phyloP scores from a whole-genome alignment of 257 asterid species.

The Fraxinus quadrangulata region DNA sequence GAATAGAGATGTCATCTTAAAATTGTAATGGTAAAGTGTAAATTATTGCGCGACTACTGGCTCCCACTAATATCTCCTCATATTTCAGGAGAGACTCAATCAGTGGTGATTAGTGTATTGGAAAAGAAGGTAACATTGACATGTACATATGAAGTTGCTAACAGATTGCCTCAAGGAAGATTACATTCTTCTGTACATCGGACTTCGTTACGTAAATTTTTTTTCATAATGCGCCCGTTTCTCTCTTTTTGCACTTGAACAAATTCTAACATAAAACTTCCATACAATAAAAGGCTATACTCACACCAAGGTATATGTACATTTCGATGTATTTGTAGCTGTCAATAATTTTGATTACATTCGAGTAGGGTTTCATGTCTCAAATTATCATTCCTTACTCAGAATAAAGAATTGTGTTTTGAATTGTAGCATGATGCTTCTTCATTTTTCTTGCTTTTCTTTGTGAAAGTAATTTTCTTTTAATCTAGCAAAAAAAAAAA shows the following conservation, averaged over 20 bases:
- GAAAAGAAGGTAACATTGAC: constrained; percentile 76
- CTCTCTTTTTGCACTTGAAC: constrained; percentile 42
- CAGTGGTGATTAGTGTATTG: constrained; percentile 65
- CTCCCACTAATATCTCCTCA: not conserved
- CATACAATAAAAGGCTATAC: not conserved
- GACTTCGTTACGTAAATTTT: constrained; percentile 32
- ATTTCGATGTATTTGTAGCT: not conserved
- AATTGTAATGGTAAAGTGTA: too few species aligned
- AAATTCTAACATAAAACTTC: not conserved
- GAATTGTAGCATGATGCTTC: not conserved
- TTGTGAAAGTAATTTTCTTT: too few species aligned
- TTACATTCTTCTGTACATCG: constrained; percentile 15
- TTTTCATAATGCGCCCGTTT: constrained; percentile 35
- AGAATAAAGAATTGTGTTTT: not conserved
- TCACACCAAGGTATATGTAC: not conserved
- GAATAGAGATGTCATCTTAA: too few species aligned
- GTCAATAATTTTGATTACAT: too few species aligned
- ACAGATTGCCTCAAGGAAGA: constrained; percentile 21
- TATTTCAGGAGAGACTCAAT: constrained; percentile 64
- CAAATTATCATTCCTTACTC: not conserved
- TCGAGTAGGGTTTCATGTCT: not conserved
- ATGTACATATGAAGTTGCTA: constrained; percentile 36
- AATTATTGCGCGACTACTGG: too few species aligned
- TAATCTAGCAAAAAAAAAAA: too few species aligned
- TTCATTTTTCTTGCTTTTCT: not conserved